Base-by-base conservation (phyloP, 495 filamentous ascomycete genomes). In the Talaromyces thailandensis region DNA sequence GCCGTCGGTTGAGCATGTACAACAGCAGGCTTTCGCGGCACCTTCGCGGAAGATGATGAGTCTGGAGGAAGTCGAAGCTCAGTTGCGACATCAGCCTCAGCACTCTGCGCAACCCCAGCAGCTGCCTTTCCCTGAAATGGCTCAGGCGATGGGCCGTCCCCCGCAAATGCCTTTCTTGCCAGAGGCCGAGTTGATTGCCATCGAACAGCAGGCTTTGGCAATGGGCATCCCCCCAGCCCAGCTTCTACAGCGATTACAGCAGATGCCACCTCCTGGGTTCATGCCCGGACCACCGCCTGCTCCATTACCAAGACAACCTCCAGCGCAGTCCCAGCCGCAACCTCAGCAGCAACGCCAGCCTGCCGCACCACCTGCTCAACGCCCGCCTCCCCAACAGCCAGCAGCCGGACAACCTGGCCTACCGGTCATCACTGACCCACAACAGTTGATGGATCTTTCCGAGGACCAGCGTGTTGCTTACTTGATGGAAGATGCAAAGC, bases 41-140 rank as follows among this genome's bases (percentile, higher is more conserved):
- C 71, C 77, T 52, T 68, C 79, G n/a, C 87, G 84, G 69, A 96
- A 92, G 76, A 89, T 98, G 81, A 85, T 99, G 88, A 97, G 91
- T 67, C 69, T 99, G 63, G 94, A 98, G 70, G 94, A 98, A 73
- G 94, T 99, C 16, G 94, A 99, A 76, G 95, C 94, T 35, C 86
- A 92, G 66, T 89, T 99, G 81, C 85, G 91, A 40, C 81, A 84
- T 12, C 89, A 91, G 67, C 73, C 81, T 21, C 84, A 85, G 66
- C 73, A 69, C 24, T 64, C 67, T 23, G 61, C 68, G 52, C 76
- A 77, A 21, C 69, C 68, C 68, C 72, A 73, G 9, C 67, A 73
- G 14, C 66, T 72, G 25, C 66, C 69, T 8, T 66, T 73, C 58
- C 62, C 68, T 7, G 74, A 78, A 25, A 58, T 64, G 9, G 51